Base-by-base conservation (phyloP, 2,329 filamentous ascomycete species). In the Microascus cirrosus region DNA sequence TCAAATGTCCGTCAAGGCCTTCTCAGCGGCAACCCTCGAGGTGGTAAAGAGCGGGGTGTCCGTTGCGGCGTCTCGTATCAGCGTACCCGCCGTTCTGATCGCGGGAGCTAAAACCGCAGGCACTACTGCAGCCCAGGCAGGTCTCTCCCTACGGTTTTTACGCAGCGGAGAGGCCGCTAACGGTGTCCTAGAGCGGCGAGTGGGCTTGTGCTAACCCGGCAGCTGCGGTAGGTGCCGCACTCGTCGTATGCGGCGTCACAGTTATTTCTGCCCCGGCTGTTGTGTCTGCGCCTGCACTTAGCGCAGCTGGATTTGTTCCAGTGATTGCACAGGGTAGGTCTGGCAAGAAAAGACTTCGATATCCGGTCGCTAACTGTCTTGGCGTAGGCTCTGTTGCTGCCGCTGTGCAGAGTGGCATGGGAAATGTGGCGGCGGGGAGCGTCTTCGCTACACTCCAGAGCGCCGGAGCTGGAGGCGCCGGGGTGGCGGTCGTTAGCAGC, bases 371-470 rank as follows among this genome's bases (percentile, higher is more conserved):
- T 48, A 48, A 48, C n/a, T 20, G 32, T 20, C 15, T 12, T 54
- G n/a, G 28, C 6, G 10, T 48, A 69, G 67, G 63, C 1, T 65
- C 67, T 2, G 1, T 60, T 12, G 68, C 68, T 1, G 62, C 68
- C 1, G 59, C 51, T 0, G 48, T 62, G 0, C 70, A 72, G n/a
- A 62, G 62, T 11, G 35, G 45, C 1, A 65, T 70, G 0, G 70
- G 69, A 1, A 69, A 62, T 24, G 66, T 70, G 3, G 61, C 20
- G 0, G 63, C 63, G 0, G 56, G 59, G 0, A 61, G 65, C 6
- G 0, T 62, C 1, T 71, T 72, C 24, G 66, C 70, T 1, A 64
- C 57, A 2, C 61, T 71, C 0, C 66, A 70, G 61, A 71, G 68
- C 50, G 70, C 68, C 0, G 70, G 58, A 0, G 62, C 61, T 2